phyloP scores from a whole-genome alignment of 305 asterid genomes.

The Rubia balearica region DNA sequence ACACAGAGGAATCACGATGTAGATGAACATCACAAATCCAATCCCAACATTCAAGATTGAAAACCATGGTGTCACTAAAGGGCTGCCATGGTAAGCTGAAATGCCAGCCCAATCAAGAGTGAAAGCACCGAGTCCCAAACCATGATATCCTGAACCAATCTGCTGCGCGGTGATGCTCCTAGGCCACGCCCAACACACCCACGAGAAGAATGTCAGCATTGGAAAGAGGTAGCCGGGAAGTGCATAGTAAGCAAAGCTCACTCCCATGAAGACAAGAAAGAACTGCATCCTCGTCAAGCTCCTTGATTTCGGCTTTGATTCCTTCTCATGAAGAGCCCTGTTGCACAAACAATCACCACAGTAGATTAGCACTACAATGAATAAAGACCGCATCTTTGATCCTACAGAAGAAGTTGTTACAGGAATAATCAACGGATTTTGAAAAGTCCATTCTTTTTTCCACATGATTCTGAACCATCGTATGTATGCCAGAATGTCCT shows the following conservation, averaged over 20 bases:
- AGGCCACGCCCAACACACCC: slow-evolving; percentile 98
- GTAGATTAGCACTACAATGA: not conserved
- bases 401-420: not conserved
- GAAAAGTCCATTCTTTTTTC: not conserved
- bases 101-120: slow-evolving; percentile 99
- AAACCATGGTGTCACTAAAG: slow-evolving; percentile 77
- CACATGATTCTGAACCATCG: not conserved
- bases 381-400: not conserved
- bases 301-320: slow-evolving; percentile 40
- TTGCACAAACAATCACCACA: slow-evolving; percentile 22
- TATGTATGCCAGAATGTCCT: not conserved
- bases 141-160: slow-evolving; percentile 90
- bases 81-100: slow-evolving; percentile 96
- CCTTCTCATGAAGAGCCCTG: slow-evolving; percentile 97
- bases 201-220: slow-evolving; percentile 83
- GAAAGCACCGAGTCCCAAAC: slow-evolving; percentile 91
- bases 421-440: slow-evolving; percentile 6
- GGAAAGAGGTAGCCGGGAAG: slow-evolving; percentile 91
- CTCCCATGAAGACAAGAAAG: slow-evolving; percentile 66
- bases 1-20: slow-evolving; percentile 80
- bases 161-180: slow-evolving; percentile 94
- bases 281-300: slow-evolving; percentile 81
- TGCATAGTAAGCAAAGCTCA: slow-evolving; percentile 67
- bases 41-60: slow-evolving; percentile 73
- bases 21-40: slow-evolving; percentile 86